Conservation (phyloP, 805 yeast genomes). For the Maudiozyma saulgeensis region DNA sequence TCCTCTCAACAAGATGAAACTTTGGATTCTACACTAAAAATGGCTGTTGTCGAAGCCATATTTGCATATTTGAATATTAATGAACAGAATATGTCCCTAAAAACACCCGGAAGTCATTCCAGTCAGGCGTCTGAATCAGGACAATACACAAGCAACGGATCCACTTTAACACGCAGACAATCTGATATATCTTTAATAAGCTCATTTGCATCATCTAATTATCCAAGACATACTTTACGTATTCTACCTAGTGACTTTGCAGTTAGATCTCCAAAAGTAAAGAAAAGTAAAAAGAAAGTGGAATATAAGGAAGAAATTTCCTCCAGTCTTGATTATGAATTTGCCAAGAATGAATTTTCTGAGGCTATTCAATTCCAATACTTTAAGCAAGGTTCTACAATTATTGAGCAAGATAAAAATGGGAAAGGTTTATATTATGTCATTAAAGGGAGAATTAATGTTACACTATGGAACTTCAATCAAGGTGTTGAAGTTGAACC, state of each 20-base stretch:
- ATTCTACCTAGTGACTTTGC: conserved; percentile 21
- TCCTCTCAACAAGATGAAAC: background rate
- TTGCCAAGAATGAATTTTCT: conserved; percentile 50
- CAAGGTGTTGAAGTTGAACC: background rate
- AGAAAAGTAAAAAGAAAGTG: conserved; percentile 9
- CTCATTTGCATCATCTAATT: conserved; percentile 9
- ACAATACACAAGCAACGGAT: background rate
- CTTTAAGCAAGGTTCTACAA: conserved; percentile 41
- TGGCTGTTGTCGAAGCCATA: conserved; percentile 62
- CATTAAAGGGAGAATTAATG: conserved; percentile 68
- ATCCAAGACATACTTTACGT: conserved; percentile 15
- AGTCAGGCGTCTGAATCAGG: background rate
- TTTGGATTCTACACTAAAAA: conserved; percentile 46
- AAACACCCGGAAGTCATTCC: background rate
- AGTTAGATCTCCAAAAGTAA: conserved; percentile 6
- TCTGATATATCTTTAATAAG: conserved; percentile 14
- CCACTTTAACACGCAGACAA: background rate
- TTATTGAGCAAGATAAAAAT: conserved; percentile 56
- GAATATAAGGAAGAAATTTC: conserved; percentile 17
- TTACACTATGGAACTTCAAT: conserved; percentile 21
- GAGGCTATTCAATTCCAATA: conserved; percentile 47
- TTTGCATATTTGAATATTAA: conserved; percentile 60
- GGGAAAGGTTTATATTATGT: conserved; percentile 74
- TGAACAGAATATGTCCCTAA: conserved; percentile 26
- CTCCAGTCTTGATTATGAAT: conserved; percentile 35